phyloP scores from a whole-genome alignment of 23 red algal genomes.

The Gracilaria vermiculophylla region DNA sequence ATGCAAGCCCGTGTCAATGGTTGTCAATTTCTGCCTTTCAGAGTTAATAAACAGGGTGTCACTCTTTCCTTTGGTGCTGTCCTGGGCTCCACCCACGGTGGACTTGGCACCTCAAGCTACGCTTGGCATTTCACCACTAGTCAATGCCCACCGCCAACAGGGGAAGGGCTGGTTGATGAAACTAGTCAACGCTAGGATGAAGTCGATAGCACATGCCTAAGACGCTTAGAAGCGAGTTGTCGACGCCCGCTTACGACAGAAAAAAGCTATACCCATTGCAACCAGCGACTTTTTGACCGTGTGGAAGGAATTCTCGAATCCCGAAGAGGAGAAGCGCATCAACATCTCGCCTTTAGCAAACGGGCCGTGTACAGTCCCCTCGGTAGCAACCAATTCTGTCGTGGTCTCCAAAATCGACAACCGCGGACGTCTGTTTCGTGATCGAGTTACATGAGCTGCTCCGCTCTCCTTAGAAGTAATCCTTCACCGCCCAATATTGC shows the following conservation, averaged over 20 bases:
- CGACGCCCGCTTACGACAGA: not conserved
- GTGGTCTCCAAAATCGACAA: too few species aligned
- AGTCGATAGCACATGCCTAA: not conserved
- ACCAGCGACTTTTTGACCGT: not conserved
- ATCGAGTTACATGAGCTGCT: too few species aligned
- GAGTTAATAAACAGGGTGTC: not conserved
- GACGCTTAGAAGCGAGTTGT: not conserved
- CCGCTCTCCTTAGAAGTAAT: too few species aligned
- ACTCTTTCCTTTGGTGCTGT: not conserved
- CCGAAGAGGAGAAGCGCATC: not conserved
- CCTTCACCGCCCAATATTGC: too few species aligned
- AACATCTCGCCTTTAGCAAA: slow-evolving; percentile 15
- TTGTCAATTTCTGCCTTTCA: not conserved
- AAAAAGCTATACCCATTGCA: not conserved
- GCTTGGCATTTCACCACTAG: not conserved
- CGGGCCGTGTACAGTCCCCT: too few species aligned
- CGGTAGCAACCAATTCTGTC: too few species aligned
- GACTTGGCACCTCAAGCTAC: not conserved
- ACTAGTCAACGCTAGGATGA: not conserved
- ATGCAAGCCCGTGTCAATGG: not conserved
- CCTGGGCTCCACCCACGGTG: not conserved
- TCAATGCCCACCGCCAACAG: not conserved
- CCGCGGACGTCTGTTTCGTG: too few species aligned
- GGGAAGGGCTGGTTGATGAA: not conserved
- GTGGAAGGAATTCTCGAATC: not conserved